phyloP scores from a whole-genome alignment of 768 basidiomycete species.

The Bullera alba region DNA sequence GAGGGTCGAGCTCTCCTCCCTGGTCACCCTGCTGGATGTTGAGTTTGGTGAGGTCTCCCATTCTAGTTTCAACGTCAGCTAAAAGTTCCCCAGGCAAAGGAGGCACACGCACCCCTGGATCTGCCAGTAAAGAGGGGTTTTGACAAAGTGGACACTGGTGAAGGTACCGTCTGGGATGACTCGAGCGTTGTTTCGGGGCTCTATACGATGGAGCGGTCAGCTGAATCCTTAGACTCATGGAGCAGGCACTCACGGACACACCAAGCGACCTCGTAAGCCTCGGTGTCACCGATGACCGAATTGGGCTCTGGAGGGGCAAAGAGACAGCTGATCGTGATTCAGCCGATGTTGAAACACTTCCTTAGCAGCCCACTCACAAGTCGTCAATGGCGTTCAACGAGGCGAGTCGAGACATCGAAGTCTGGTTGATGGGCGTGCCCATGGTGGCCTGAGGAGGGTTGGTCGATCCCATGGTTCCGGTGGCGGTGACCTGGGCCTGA shows the following conservation, averaged over 20 bases:
- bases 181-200: constrained; percentile 49
- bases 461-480: constrained; percentile 35
- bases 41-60: constrained; percentile 49
- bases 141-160: constrained; percentile 46
- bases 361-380: constrained; percentile 23
- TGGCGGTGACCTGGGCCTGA: constrained; percentile 43
- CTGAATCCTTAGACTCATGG: constrained; percentile 46
- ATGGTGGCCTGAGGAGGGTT: constrained; percentile 38
- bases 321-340: constrained; percentile 24
- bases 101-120: constrained; percentile 26
- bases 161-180: constrained; percentile 50
- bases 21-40: constrained; percentile 47
- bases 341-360: neutral
- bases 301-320: constrained; percentile 36
- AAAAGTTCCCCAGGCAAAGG: neutral
- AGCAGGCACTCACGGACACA: constrained; percentile 42
- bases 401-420: constrained; percentile 39
- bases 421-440: constrained; percentile 45
- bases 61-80: constrained; percentile 48
- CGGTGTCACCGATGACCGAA: constrained; percentile 45
- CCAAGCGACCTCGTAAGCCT: constrained; percentile 47
- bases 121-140: constrained; percentile 51
- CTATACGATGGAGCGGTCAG: constrained; percentile 39
- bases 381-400: constrained; percentile 45
- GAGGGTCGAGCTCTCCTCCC: constrained; percentile 51